Conservation (phyloP, 1,139 yeast genomes). For the Chernovozyma aurita region DNA sequence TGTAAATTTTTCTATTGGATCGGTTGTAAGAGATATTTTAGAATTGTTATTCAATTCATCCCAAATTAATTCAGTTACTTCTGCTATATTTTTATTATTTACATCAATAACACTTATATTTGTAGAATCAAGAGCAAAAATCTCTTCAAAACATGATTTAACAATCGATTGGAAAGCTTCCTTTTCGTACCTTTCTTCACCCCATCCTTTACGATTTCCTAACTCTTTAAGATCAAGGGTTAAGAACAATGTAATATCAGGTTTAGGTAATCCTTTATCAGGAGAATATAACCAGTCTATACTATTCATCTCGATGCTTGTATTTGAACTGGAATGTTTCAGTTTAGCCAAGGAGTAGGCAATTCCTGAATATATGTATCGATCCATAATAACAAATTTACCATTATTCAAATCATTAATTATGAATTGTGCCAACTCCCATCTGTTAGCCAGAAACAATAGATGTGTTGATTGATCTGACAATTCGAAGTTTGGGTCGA, state of each 20-base stretch:
- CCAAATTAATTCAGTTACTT: constrained; percentile 43
- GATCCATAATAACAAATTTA: constrained; percentile 61
- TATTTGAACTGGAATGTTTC: constrained; percentile 15
- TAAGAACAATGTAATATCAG: constrained; percentile 79
- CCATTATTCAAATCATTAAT: constrained; percentile 47
- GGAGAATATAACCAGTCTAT: constrained; percentile 75
- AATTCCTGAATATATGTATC: constrained; percentile 90
- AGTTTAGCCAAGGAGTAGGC: constrained; percentile 88
- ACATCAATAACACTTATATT: constrained; percentile 49
- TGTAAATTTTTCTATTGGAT: constrained; percentile 10
- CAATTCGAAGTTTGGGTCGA: constrained; percentile 42
- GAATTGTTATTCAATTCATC: constrained; percentile 9
- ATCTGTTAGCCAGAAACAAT: constrained; percentile 87
- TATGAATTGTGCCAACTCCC: constrained; percentile 71
- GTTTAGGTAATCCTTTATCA: constrained; percentile 81
- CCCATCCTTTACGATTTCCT: constrained; percentile 70
- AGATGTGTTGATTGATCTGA: constrained; percentile 82
- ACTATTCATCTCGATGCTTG: constrained; percentile 37
- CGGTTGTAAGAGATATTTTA: constrained; percentile 7
- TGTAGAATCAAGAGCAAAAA: constrained; percentile 34
- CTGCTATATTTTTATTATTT: constrained; percentile 50
- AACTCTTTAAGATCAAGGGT: constrained; percentile 53
- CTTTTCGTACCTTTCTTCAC: constrained; percentile 86
- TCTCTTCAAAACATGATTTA: constrained; percentile 48
- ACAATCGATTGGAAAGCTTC: constrained; percentile 70